Base-by-base conservation (phyloP, 192 early-diverging fungal genomes). In the Jimgerdemannia flammicorona region DNA sequence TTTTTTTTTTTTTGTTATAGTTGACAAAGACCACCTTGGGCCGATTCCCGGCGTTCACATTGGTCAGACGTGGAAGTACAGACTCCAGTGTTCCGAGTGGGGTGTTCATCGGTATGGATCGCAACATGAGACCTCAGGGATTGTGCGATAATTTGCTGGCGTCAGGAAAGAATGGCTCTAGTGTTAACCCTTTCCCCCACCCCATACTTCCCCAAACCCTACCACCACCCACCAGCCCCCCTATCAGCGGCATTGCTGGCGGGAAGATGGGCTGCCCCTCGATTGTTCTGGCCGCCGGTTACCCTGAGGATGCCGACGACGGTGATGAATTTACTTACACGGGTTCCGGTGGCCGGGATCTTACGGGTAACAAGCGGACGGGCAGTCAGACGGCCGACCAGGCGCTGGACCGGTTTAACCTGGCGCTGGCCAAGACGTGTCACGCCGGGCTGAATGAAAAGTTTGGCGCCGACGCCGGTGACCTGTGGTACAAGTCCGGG, bases 241-340 rank as follows among this genome's bases (percentile, higher is more conserved):
- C 85, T 2, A 89, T 94, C 14, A 81, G 75, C 4, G 90, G 91
- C 4, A 92, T 94, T 59, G 79, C 86, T 42, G 92, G 92, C 0
- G 69, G 77, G 4, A 75, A 87, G 3, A 77, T 44, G 10, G 89
- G 91, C 0, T 87, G 91, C 0, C 82, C 85, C 3, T 92, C 91
- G 3, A 78, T 93, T 66, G 87, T 90, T 8, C 77, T 94, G 6
- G 83, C 87, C 0, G 86, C 84, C 18, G 91, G 91, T 9, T 92
- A 92, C 71, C 83, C 84, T 0, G 89, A 91, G 43, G 92, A 93
- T 70, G 79, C 77, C 3, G 93, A 94, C 63, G 72, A 86, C 40
- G 92, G 93, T 0, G 84, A 86, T 0, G 82, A 85, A 67, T 94
- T 94, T 72, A 82, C 81, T 2, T 93, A 92, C 73, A 91, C 92